These are phyloP conservation scores for Camellia lanceoleosa DNA, from an alignment of 148 eudicot species.

Conservation along the genomic window DNA sequence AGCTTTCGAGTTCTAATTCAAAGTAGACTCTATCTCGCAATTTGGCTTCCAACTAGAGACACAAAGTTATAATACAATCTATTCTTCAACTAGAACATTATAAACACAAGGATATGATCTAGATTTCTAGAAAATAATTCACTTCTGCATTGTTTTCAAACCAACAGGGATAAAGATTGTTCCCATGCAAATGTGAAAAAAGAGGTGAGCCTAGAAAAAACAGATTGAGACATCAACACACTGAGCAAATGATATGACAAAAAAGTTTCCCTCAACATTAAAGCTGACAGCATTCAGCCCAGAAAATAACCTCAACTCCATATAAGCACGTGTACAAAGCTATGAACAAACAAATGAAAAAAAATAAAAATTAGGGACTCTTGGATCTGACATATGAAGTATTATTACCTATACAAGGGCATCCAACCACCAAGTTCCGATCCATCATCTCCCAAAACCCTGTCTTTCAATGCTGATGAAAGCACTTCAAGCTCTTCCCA, in stretches of 20 bases:
- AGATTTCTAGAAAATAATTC: too few species aligned
- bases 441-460: conserved; percentile 56
- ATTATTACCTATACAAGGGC: conserved; percentile 65
- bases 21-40: too few species aligned
- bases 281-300: not conserved
- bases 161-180: too few species aligned
- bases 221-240: not conserved
- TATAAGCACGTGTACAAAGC: conserved; percentile 9
- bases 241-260: not conserved
- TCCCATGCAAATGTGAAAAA: not conserved
- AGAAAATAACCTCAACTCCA: not conserved
- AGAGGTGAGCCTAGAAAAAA: not conserved
- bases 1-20: too few species aligned
- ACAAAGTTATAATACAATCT: too few species aligned
- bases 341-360: not conserved
- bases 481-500: conserved; percentile 71
- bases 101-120: too few species aligned
- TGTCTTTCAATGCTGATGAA: conserved; percentile 51
- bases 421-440: conserved; percentile 66
- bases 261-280: not conserved
- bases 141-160: too few species aligned
- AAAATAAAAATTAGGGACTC: not conserved
- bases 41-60: too few species aligned
- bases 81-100: too few species aligned
- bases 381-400: not conserved